Conservation (phyloP, 2,329 filamentous ascomycete species). For the Exophiala viscosa region DNA sequence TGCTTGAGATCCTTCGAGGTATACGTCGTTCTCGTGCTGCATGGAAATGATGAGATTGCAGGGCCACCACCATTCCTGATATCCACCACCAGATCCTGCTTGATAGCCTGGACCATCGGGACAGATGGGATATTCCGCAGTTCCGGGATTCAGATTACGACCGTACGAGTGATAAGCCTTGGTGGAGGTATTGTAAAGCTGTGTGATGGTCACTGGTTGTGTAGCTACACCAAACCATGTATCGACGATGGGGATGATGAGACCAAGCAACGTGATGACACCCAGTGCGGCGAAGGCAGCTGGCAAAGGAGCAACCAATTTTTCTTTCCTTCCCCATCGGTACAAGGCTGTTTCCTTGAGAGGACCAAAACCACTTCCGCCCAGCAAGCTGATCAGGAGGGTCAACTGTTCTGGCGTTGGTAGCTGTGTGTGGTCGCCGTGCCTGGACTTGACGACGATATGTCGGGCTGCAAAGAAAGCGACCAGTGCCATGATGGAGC, state of each 20-base stretch:
- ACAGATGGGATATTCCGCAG: background rate
- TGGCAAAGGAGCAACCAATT: slow-evolving; percentile 11
- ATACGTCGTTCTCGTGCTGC: background rate
- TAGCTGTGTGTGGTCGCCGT: slow-evolving; percentile 4
- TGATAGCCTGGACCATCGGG: background rate
- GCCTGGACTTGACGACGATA: slow-evolving; percentile 14
- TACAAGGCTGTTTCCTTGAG: slow-evolving; percentile 7
- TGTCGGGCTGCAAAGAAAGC: slow-evolving; percentile 16
- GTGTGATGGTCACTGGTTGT: slow-evolving; percentile 5
- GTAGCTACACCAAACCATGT: slow-evolving; percentile 14
- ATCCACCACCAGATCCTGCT: background rate
- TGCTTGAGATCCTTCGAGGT: background rate
- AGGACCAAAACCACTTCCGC: slow-evolving; percentile 8
- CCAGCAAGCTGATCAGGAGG: slow-evolving; percentile 6
- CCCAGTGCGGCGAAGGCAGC: slow-evolving; percentile 7
- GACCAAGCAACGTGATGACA: slow-evolving; percentile 6
- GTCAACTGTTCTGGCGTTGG: slow-evolving; percentile 9
- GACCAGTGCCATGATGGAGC: slow-evolving; percentile 15
- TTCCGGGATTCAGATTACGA: background rate
- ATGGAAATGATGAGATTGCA: background rate
- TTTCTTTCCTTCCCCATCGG: slow-evolving; percentile 4
- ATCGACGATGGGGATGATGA: slow-evolving; percentile 8
- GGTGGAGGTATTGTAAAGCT: slow-evolving; percentile 1
- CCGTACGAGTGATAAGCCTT: background rate
- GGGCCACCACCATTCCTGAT: background rate